phyloP scores from a whole-genome alignment of 2,329 filamentous ascomycete genomes.

The Hypocreales sp. region DNA sequence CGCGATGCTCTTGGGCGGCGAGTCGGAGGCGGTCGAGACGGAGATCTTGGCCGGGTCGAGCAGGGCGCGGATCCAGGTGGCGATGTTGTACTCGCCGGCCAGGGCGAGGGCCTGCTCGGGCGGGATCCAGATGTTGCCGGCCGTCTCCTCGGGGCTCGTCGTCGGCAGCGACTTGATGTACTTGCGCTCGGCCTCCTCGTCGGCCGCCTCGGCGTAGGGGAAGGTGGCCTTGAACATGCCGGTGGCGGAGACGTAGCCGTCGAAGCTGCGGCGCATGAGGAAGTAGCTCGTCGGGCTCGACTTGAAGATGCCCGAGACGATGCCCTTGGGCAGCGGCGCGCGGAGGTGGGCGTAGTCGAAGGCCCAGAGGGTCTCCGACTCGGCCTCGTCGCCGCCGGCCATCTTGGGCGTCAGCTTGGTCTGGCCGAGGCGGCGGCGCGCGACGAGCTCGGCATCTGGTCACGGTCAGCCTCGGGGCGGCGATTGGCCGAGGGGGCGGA shows the following conservation, averaged over 20 bases:
- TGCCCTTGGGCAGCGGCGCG: constrained; percentile 80
- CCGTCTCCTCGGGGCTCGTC: constrained; percentile 82
- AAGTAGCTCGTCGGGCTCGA: constrained; percentile 87
- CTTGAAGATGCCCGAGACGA: constrained; percentile 86
- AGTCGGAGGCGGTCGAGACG: constrained; percentile 41
- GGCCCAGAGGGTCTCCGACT: constrained; percentile 57
- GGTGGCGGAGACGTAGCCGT: constrained; percentile 72
- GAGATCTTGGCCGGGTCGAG: constrained; percentile 73
- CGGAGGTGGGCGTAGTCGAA: constrained; percentile 96
- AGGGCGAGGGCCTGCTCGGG: constrained; percentile 67
- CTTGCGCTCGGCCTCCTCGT: constrained; percentile 62
- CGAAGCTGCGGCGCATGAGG: constrained; percentile 78
- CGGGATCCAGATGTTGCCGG: constrained; percentile 92
- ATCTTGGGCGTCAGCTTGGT: constrained; percentile 80
- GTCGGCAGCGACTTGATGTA: constrained; percentile 72
- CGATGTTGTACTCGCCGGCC: constrained; percentile 75
- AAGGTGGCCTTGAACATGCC: constrained; percentile 91
- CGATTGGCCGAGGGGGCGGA: constrained; percentile 4
- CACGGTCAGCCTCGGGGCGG: constrained; percentile 8
- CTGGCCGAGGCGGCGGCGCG: constrained; percentile 78
- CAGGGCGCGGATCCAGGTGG: constrained; percentile 80
- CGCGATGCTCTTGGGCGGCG: constrained; percentile 59
- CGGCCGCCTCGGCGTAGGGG: constrained; percentile 55
- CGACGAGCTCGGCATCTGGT: constrained; percentile 57
- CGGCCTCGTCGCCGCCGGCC: constrained; percentile 57